Percentiles rank a stretch among this genome's conserved stretches.
These are phyloP conservation scores for Peronospora farinosa DNA, from an alignment of 352 stramenopile species.

Conservation along the genomic window DNA sequence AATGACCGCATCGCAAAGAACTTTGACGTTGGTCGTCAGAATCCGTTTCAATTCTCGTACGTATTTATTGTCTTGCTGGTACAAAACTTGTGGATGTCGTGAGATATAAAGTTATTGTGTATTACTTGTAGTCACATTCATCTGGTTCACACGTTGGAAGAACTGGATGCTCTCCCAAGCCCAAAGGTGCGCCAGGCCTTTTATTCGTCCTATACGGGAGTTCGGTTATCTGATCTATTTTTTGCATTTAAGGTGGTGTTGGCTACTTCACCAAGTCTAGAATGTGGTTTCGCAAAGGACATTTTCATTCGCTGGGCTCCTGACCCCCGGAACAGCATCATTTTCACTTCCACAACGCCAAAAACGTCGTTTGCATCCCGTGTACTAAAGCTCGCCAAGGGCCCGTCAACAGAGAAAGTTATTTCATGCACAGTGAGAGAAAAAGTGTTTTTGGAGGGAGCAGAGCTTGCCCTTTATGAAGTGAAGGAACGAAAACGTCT, in stretches of 20 bases:
- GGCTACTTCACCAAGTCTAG: constrained; percentile 67
- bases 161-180: constrained; percentile 78
- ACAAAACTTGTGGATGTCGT: neutral
- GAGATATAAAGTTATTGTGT: neutral
- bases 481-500: constrained; percentile 81
- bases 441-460: constrained; percentile 77
- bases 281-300: constrained; percentile 81
- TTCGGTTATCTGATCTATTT: neutral
- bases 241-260: constrained; percentile 62
- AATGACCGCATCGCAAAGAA: constrained; percentile 88
- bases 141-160: constrained; percentile 78
- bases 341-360: constrained; percentile 66
- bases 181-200: constrained; percentile 46
- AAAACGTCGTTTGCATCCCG: constrained; percentile 64
- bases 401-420: constrained; percentile 37
- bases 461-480: constrained; percentile 79
- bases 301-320: constrained; percentile 79
- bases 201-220: neutral
- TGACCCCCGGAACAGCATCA: constrained; percentile 73
- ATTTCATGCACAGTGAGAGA: constrained; percentile 59
- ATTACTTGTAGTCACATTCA: constrained; percentile 62
- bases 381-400: constrained; percentile 53
- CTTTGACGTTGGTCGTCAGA: constrained; percentile 83
- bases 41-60: constrained; percentile 86
- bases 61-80: constrained; percentile 4